Base-by-base conservation (phyloP, 2,329 filamentous ascomycete species). In the Pyrenochaeta sp. region DNA sequence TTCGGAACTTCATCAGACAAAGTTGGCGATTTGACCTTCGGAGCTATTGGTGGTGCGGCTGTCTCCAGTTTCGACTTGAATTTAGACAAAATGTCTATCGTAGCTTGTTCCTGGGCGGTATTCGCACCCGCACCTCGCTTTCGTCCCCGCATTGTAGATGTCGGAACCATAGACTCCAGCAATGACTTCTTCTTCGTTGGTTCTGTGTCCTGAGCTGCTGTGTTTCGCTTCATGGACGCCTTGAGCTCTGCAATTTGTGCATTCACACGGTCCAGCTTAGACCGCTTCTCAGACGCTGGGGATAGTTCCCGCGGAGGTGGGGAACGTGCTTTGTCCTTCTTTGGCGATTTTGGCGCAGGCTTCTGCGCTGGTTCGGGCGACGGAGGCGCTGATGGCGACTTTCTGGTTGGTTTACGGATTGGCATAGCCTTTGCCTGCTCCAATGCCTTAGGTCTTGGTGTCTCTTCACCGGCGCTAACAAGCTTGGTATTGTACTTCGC, bases 211-310 rank as follows among this genome's bases (percentile, higher is more conserved):
- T 74, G 64, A 15, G 62, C 56, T n/a, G 69, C 52, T 13, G 70
- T 71, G 24, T 84, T 90, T 34, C 91, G 85, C 72, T 88, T 90
- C 89, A 95, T 92, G 0, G 90, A 93, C 8, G 90, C 90, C 75
- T 93, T 94, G 3, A 95, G 80, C 1, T 89, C 89, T 4, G 90
- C 90, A 52, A 94, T 92, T 69, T 95, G 90, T 37, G 91, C 90
- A 65, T 93, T 93, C 2, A 90, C 91, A 64, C 83, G 83, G 61
- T 92, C 88, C 9, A 93, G 78, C 25, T 79, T 74, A n/a, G 78
- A 65, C 32, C 74, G 60, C 74, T 67, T 78, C 63, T 68, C 77
- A 37, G 69, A 68, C 43, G 77, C 72, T 5, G 75, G 72, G 2
- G 81, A 81, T 2, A 80, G 75, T 53, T 79, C 75, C n/a, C 74